Evolutionary conservation across 306 rosid genomes (phyloP).

Genomic region (Sicyos edulis): DNA sequence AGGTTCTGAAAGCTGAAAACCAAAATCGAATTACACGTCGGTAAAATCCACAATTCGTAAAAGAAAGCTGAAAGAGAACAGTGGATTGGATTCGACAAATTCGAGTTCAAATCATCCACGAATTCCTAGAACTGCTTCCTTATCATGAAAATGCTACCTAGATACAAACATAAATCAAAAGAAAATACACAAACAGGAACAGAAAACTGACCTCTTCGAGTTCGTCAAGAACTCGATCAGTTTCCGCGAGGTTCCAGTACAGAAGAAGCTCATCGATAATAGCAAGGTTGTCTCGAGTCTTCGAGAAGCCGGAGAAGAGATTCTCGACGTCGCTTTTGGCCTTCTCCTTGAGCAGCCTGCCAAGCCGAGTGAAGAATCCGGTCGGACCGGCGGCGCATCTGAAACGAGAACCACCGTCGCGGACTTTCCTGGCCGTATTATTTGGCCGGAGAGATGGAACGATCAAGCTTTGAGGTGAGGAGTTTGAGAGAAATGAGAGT

Average conservation of each 20-base stretch:
- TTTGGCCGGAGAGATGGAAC: conserved; percentile 17
- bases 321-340: conserved; percentile 90
- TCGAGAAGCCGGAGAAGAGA: conserved; percentile 76
- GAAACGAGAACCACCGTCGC: conserved; percentile 34
- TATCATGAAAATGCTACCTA: not conserved
- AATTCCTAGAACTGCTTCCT: not conserved
- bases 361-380: conserved; percentile 73
- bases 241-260: conserved; percentile 92
- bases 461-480: conserved; percentile 26
- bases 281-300: conserved; percentile 80
- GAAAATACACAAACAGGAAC: not conserved
- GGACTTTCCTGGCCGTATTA: not conserved
- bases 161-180: not conserved
- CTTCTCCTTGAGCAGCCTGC: conserved; percentile 80
- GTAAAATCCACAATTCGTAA: no score
- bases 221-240: conserved; percentile 82
- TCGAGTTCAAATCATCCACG: not conserved
- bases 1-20: not conserved
- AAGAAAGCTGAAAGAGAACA: no score
- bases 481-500: conserved; percentile 36
- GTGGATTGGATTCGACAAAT: not conserved
- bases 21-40: no score
- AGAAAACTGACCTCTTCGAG: conserved; percentile 71
- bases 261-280: conserved; percentile 89
- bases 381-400: conserved; percentile 63